A percentile compares a stretch with the other conserved stretches of the same genome.
Conservation (phyloP, 108 stramenopile genomes). For the Cyclotella kingstonii region DNA sequence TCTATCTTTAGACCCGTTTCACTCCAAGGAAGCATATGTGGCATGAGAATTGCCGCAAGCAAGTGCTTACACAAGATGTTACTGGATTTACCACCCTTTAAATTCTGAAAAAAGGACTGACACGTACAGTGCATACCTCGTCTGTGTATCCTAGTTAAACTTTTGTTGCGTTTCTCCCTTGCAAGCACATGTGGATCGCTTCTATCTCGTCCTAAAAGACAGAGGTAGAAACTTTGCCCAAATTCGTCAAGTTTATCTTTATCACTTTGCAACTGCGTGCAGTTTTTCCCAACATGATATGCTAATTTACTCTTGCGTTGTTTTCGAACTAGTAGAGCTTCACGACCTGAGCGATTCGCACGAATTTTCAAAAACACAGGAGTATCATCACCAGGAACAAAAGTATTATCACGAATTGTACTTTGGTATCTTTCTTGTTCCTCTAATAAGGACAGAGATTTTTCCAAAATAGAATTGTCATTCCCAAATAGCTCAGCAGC, state of each 20-base stretch:
- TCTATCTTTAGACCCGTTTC: conserved; percentile 5
- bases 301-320: conserved; percentile 7
- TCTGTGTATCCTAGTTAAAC: conserved; percentile 9
- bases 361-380: conserved; percentile 23
- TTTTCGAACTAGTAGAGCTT: conserved; percentile 26
- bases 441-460: conserved; percentile 28
- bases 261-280: not conserved
- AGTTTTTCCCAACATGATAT: not conserved
- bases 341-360: conserved; percentile 18
- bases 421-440: conserved; percentile 25
- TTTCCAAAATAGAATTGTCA: conserved; percentile 14
- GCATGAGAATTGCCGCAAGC: conserved; percentile 41
- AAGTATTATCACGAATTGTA: not conserved
- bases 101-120: conserved; percentile 36
- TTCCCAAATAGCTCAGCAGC: conserved; percentile 31
- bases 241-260: not conserved
- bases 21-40: conserved; percentile 39
- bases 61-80: conserved; percentile 33
- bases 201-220: conserved; percentile 22
- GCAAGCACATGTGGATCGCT: not conserved
- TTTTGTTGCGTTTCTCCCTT: not conserved
- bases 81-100: conserved; percentile 13
- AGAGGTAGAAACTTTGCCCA: conserved; percentile 26
- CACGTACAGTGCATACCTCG: conserved; percentile 36
- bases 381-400: not conserved